phyloP scores from a whole-genome alignment of 2,329 filamentous ascomycete genomes.

The Scedosporium boydii region DNA sequence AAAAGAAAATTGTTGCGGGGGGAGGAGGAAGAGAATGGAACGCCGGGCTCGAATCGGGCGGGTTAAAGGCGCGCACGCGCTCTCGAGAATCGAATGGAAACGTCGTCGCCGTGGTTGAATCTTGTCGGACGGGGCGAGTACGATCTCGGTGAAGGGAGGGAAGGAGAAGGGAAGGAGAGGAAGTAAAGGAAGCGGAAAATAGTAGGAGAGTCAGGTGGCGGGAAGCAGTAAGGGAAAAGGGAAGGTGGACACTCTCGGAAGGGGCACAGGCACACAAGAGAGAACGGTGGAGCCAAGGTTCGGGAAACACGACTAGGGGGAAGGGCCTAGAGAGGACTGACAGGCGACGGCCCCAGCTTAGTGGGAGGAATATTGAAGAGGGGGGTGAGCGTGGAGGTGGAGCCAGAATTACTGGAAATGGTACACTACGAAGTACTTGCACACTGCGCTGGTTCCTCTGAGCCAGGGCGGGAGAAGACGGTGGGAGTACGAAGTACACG shows the following conservation, averaged over 20 bases:
- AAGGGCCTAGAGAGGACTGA: neutral
- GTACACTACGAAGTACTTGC: neutral
- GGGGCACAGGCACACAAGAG: neutral
- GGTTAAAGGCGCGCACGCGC: slow-evolving; percentile 7
- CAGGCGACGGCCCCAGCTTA: neutral
- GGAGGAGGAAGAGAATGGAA: slow-evolving; percentile 6
- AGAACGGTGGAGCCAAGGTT: slow-evolving; percentile 1
- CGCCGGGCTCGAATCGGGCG: slow-evolving; percentile 1
- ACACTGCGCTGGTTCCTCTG: neutral
- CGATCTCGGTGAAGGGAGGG: slow-evolving; percentile 4
- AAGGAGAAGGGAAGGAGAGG: slow-evolving; percentile 4
- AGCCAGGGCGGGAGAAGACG: neutral
- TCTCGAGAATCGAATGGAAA: slow-evolving; percentile 11
- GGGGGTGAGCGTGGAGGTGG: slow-evolving; percentile 2
- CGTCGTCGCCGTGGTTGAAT: slow-evolving; percentile 7
- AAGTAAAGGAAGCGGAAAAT: slow-evolving; percentile 4
- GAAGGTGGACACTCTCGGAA: slow-evolving; percentile 1
- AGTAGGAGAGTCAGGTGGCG: slow-evolving; percentile 6
- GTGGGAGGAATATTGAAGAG: neutral
- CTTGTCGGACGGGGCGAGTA: slow-evolving; percentile 6
- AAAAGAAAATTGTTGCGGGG: slow-evolving; percentile 5
- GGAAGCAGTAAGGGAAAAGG: slow-evolving; percentile 5
- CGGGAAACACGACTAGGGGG: slow-evolving; percentile 1
- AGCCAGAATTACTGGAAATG: neutral
- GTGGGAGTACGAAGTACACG: neutral